A percentile compares a stretch with the other conserved stretches of the same genome.
These are phyloP conservation scores for Boletellus ananas DNA, from an alignment of 768 basidiomycete species.

Conservation along the genomic window DNA sequence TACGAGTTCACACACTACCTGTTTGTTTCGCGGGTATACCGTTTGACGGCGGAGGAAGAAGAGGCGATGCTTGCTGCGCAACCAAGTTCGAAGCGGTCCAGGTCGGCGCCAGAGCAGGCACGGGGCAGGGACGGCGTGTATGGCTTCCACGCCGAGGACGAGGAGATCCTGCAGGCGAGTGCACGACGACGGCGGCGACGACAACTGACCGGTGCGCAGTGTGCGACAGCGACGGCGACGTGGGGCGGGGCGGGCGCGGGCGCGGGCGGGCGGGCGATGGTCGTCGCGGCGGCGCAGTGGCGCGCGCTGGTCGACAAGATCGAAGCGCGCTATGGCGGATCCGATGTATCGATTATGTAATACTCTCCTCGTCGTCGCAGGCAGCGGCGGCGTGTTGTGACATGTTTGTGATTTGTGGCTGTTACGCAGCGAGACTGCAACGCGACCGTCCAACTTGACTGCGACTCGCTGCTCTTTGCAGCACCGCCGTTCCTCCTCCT, in stretches of 20 bases:
- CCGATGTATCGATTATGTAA: conserved; percentile 2
- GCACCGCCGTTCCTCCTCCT: background rate
- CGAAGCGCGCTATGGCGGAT: conserved; percentile 31
- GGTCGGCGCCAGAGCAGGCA: conserved; percentile 3
- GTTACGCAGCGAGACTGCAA: conserved; percentile 5
- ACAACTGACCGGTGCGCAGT: background rate
- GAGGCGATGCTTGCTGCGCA: conserved; percentile 40
- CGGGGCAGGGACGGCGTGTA: conserved; percentile 44
- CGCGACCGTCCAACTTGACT: conserved; percentile 2
- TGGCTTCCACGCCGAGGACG: conserved; percentile 86
- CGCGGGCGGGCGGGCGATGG: conserved; percentile 60
- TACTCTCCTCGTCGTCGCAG: conserved; percentile 4
- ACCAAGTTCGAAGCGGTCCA: conserved; percentile 39
- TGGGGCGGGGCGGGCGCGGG: conserved; percentile 57
- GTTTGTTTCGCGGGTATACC: conserved; percentile 76
- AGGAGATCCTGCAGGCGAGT: conserved; percentile 58
- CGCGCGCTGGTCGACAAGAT: conserved; percentile 39
- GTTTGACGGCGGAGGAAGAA: conserved; percentile 68
- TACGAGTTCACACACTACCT: conserved; percentile 73
- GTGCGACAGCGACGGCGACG: conserved; percentile 18
- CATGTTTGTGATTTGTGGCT: conserved; percentile 18
- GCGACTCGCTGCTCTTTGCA: background rate
- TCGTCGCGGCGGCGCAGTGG: conserved; percentile 47
- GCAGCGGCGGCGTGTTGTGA: conserved; percentile 11
- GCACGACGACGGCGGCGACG: background rate